A percentile compares a stretch with the other conserved stretches of the same genome.
phyloP scores from a whole-genome alignment of 805 yeast species.

The Yamadazyma akitaensis region DNA sequence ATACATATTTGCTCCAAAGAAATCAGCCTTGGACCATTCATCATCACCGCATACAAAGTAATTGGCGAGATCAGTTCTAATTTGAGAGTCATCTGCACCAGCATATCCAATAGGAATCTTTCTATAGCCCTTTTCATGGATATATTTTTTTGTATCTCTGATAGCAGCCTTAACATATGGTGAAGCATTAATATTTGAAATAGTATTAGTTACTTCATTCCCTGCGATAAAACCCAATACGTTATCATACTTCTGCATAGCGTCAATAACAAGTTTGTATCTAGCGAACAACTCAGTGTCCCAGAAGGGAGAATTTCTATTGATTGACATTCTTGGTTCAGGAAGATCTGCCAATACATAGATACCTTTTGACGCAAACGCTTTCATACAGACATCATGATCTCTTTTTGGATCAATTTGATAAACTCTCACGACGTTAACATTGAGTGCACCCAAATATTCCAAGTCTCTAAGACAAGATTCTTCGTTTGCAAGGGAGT shows the following conservation, averaged over 20 bases:
- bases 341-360: constrained; percentile 35
- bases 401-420: constrained; percentile 69
- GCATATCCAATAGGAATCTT: constrained; percentile 41
- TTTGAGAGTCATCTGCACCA: constrained; percentile 34
- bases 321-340: constrained; percentile 34
- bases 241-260: constrained; percentile 29
- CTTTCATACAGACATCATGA: constrained; percentile 77
- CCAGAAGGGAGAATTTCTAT: constrained; percentile 34
- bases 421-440: constrained; percentile 83
- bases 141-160: constrained; percentile 30
- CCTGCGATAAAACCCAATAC: constrained; percentile 41
- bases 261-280: constrained; percentile 33
- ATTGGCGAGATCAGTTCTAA: constrained; percentile 24
- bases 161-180: constrained; percentile 37
- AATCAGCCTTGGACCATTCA: constrained; percentile 22
- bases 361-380: constrained; percentile 42
- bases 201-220: constrained; percentile 36
- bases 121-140: constrained; percentile 25
- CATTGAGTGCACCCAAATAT: constrained; percentile 60
- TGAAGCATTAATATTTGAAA: constrained; percentile 24
- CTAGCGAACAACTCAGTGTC: constrained; percentile 27
- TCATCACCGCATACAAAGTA: constrained; percentile 31
- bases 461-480: constrained; percentile 82
- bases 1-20: constrained; percentile 37
- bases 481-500: constrained; percentile 71